Evolutionary conservation across 192 early-diverging fungal genomes (phyloP).

Genomic region (Backusella sp.): DNA sequence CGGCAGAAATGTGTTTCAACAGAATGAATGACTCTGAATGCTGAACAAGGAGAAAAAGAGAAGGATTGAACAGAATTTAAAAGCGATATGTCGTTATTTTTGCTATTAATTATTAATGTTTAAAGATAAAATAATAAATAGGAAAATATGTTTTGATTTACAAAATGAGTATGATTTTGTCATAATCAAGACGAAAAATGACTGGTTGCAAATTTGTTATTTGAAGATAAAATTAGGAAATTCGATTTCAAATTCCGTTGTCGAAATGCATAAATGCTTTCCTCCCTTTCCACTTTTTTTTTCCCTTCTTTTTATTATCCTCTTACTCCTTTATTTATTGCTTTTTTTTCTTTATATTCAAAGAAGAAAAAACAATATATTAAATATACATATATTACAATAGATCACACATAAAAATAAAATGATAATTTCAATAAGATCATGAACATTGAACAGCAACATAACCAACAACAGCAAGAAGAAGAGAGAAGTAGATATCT

Average conservation of each 20-base stretch:
- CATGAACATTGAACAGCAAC: not conserved
- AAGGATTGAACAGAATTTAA: not conserved
- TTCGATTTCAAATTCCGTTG: not conserved
- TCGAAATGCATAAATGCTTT: not conserved
- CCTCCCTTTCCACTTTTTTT: not conserved
- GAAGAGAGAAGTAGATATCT: not conserved
- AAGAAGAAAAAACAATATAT: not conserved
- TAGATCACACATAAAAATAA: not conserved
- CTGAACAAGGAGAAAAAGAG: not conserved
- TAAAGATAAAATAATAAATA: not conserved
- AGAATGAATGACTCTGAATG: not conserved
- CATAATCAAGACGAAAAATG: not conserved
- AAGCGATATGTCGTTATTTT: not conserved
- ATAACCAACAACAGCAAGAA: not conserved
- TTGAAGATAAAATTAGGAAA: not conserved
- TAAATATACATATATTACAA: not conserved
- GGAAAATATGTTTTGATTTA: not conserved
- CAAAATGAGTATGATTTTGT: not conserved
- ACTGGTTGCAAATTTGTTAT: not conserved
- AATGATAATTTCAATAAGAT: constrained; percentile 7
- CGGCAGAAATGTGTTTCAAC: not conserved
- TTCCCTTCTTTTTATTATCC: not conserved
- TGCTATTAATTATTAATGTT: not conserved
- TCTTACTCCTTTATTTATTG: not conserved
- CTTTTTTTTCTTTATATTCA: not conserved